Evolutionary conservation across 768 basidiomycete species (phyloP).

Genomic region (Termitomyces heimii): DNA sequence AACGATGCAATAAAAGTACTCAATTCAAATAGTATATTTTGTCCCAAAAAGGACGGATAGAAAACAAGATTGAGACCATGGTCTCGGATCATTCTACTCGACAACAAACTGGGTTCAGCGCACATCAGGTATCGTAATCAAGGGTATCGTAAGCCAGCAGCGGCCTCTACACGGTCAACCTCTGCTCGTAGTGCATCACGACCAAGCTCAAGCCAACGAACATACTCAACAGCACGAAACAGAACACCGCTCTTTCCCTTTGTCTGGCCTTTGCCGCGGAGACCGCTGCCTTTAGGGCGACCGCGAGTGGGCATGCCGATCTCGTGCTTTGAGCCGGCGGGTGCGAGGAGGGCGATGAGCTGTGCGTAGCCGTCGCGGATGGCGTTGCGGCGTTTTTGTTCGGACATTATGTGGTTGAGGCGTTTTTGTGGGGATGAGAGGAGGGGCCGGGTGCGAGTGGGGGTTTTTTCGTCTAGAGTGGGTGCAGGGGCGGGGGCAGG

Average conservation of each 20-base stretch:
- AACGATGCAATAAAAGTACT: too few species aligned
- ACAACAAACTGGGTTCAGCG: too few species aligned
- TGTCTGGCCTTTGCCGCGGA: constrained; percentile 56
- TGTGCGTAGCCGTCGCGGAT: constrained; percentile 89
- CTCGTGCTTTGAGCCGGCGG: constrained; percentile 61
- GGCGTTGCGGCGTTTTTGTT: constrained; percentile 89
- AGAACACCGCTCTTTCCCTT: constrained; percentile 90
- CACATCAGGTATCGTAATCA: not conserved
- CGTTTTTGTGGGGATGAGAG: constrained; percentile 84
- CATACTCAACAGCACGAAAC: constrained; percentile 83
- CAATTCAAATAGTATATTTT: too few species aligned
- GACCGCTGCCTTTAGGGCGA: constrained; percentile 74
- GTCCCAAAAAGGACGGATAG: too few species aligned
- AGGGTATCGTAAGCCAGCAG: constrained; percentile 45
- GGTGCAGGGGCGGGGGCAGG: constrained; percentile 19
- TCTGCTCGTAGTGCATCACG: constrained; percentile 65
- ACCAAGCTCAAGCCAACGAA: constrained; percentile 82
- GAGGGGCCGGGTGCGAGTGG: constrained; percentile 49
- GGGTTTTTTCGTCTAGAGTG: constrained; percentile 12
- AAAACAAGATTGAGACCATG: too few species aligned
- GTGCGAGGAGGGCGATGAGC: constrained; percentile 73
- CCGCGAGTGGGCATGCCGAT: constrained; percentile 75
- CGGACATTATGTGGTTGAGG: constrained; percentile 90
- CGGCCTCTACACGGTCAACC: constrained; percentile 60
- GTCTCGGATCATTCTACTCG: too few species aligned